A percentile compares a stretch with the other conserved stretches of the same genome.
phyloP scores from a whole-genome alignment of 2,329 filamentous ascomycete species.

The Penicillium sp. region DNA sequence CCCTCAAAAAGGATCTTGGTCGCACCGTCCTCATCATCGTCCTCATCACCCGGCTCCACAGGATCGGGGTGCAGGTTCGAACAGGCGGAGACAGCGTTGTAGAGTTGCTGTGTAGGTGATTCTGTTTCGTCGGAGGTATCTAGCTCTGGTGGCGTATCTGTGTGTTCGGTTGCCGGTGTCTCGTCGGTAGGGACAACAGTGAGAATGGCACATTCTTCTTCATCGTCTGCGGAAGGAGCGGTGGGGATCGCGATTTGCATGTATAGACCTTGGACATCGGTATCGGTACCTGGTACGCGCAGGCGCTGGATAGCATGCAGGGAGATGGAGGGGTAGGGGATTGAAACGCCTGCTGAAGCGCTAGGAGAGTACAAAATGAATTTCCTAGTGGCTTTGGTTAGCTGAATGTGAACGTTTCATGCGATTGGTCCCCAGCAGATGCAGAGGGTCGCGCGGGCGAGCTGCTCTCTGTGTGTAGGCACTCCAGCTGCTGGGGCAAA shows the following conservation, averaged over 20 bases:
- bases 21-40: conserved; percentile 33
- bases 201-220: conserved; percentile 44
- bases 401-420: neutral
- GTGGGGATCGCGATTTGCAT: conserved; percentile 46
- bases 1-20: conserved; percentile 28
- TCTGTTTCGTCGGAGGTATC: conserved; percentile 33
- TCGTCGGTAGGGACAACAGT: conserved; percentile 41
- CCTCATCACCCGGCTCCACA: conserved; percentile 36
- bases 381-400: conserved; percentile 35
- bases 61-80: conserved; percentile 52
- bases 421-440: neutral
- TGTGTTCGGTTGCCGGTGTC: conserved; percentile 13
- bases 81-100: conserved; percentile 48
- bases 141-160: conserved; percentile 23
- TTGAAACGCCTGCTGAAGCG: conserved; percentile 41
- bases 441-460: no score
- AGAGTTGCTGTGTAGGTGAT: conserved; percentile 43
- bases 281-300: conserved; percentile 30
- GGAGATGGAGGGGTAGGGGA: conserved; percentile 51
- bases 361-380: conserved; percentile 44
- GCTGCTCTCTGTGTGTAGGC: no score
- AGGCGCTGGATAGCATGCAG: conserved; percentile 51
- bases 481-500: no score
- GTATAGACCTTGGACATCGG: conserved; percentile 47
- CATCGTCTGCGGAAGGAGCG: conserved; percentile 34